phyloP scores from a whole-genome alignment of 768 basidiomycete genomes.

The Cystoderma amianthinum region DNA sequence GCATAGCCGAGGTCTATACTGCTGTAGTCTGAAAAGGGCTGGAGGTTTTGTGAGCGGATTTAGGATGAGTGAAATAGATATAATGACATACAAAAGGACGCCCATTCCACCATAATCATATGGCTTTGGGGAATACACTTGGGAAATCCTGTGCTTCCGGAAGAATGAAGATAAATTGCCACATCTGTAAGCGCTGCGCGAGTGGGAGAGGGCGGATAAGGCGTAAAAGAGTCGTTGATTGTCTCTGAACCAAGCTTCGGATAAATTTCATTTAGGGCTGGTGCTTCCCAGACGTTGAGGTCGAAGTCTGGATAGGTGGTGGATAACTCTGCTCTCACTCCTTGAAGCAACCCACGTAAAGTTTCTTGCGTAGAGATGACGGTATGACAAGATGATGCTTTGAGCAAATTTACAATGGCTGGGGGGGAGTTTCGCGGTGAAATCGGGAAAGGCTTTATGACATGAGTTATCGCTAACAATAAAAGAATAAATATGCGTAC shows the following conservation, averaged over 20 bases:
- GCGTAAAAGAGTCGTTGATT: slow-evolving; percentile 16
- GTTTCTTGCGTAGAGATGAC: slow-evolving; percentile 20
- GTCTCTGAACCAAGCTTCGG: slow-evolving; percentile 31
- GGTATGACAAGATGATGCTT: slow-evolving; percentile 19
- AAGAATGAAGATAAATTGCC: slow-evolving; percentile 36
- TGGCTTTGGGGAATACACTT: slow-evolving; percentile 31
- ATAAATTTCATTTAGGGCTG: slow-evolving; percentile 22
- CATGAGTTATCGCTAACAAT: background rate
- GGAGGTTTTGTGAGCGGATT: no score
- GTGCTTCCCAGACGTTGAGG: slow-evolving; percentile 24
- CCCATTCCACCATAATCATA: slow-evolving; percentile 21
- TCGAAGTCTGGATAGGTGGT: slow-evolving; percentile 10
- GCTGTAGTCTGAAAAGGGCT: slow-evolving; percentile 8
- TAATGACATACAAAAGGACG: slow-evolving; percentile 20
- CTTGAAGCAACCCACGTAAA: slow-evolving; percentile 16
- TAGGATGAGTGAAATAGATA: no score
- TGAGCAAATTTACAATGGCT: slow-evolving; percentile 23
- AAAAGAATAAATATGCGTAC: slow-evolving; percentile 10
- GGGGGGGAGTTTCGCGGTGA: slow-evolving; percentile 27
- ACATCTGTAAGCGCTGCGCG: slow-evolving; percentile 14
- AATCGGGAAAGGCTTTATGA: slow-evolving; percentile 24
- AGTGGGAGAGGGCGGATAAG: slow-evolving; percentile 14
- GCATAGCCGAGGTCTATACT: slow-evolving; percentile 10
- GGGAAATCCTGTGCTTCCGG: slow-evolving; percentile 42
- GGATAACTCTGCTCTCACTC: slow-evolving; percentile 14